Base-by-base conservation (phyloP, 495 filamentous ascomycete species). In the Penicillium goetzii region DNA sequence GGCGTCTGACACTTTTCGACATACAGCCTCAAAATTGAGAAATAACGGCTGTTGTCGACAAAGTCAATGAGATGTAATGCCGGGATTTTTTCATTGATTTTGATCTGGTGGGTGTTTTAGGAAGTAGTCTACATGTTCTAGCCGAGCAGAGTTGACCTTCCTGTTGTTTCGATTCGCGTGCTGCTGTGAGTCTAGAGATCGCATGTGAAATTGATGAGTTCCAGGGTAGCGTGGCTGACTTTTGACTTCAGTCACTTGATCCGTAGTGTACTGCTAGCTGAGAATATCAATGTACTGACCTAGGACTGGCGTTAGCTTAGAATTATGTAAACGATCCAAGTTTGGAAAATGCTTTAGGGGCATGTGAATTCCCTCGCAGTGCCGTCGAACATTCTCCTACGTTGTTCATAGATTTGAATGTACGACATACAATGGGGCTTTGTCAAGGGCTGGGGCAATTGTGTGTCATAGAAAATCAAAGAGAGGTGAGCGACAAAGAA, bases 11-110 rank as follows among this genome's bases (percentile, higher is more conserved):
- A 49, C 23, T 49, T 49, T 2, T 25, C 43, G 23, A 26, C 45
- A 15, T 82, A 32, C 77, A 81, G 54, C 64, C 71, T n/a, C 66
- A 63, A 30, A 25, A 56, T 1, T 61, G 65, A 0, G 67, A 74
- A 56, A 77, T 74, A 43, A 9, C 67, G 4, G 59, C 61, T 2
- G 10, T 77, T 4, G 55, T 43, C 1, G 25, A 70, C 17, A 67
- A 69, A 3, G 74, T 78, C 51, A 47, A 72, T 6, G 12, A 26
- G 23, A 28, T 26, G n/a, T 14, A 15, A 10, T 4, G 10, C 32
- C 75, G 11, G 75, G 75, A 4, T 68, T 66, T 47, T 75, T 55
- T 14, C 58, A 55, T 34, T 30, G 47, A 50, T 34, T 53, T 58
- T 23, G 54, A 38, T 47, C 8, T 4, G 10, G 10, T 26, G 23